Evolutionary conservation across 2,329 filamentous ascomycete species (phyloP), one percentile per base, ranked within the genome.

Genomic region (Pseudogymnoascus verrucosus): DNA sequence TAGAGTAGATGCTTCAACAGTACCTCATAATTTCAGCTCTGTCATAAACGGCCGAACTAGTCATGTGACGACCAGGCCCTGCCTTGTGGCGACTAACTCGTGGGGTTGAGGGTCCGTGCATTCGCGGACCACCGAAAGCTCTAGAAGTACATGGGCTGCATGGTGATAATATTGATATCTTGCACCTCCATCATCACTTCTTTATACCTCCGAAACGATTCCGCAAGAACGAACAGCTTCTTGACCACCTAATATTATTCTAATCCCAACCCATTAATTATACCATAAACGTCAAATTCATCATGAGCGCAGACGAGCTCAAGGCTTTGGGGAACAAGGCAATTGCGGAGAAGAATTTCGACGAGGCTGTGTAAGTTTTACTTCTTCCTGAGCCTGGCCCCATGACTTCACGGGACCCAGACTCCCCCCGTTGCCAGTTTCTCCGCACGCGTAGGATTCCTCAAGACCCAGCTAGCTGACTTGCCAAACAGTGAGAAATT

Each of bases 251-350:
- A 51, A 51, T 51, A 51, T 51, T 28, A 8, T 31, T 21, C 37
- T 40, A 23, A 40, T 1, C 11, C 14, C 26, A 31, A 59, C 26
- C 19, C 26, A 51, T 34, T 36, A 23, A 62, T 51, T 59, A 62
- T 62, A 62, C 19, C 23, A 57, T 21, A 36, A 16, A 64, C 19
- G 21, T 61, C 37, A 64, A 10, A 14, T 63, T 7, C 31, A 63
- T 63, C 42, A 75, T 75, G 73, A 60, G 57, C 57, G 85, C 84
- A 70, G 86, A 88, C 76, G 84, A 93, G 85, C 86, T 99, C 73
- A 99, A 99, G 83, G 91, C 93, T 73, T 89, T 95, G 76, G 95
- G 93, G 82, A 99, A 99, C 84, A 96, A 96, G 83, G 93, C 96
- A 78, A 99, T 99, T 78, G 89, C 91, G 69, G 92, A 91, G 67